Conservation (phyloP, 2,329 filamentous ascomycete species). For the Penicillium nordicum region DNA sequence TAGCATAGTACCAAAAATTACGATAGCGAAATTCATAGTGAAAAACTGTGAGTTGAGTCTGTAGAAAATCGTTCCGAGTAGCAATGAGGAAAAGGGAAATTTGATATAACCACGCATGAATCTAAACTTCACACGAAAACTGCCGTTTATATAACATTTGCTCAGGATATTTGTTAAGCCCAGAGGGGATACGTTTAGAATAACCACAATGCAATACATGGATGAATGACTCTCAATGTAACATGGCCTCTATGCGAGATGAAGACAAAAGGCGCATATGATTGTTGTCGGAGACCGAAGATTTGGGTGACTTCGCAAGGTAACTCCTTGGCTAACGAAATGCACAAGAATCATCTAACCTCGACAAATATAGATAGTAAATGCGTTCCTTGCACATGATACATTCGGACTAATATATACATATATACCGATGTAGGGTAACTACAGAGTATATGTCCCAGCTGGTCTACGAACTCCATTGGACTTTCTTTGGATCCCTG, state of each 20-base stretch:
- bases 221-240: neutral
- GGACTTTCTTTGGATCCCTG: too few relatives aligned
- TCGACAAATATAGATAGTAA: neutral
- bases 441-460: neutral
- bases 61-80: neutral
- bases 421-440: neutral
- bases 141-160: neutral
- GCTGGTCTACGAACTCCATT: too few relatives aligned
- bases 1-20: constrained; percentile 36
- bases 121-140: neutral
- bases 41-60: neutral
- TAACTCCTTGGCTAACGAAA: neutral
- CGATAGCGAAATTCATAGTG: constrained; percentile 51
- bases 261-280: neutral
- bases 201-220: neutral
- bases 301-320: neutral
- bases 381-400: neutral
- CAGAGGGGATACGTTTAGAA: neutral
- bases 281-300: neutral
- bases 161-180: too few relatives aligned
- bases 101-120: neutral
- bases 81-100: too few relatives aligned
- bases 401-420: neutral
- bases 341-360: neutral
- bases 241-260: neutral